Base-by-base conservation (phyloP, 371 early-diverging fungal genomes). In the Apophysomyces sp. region DNA sequence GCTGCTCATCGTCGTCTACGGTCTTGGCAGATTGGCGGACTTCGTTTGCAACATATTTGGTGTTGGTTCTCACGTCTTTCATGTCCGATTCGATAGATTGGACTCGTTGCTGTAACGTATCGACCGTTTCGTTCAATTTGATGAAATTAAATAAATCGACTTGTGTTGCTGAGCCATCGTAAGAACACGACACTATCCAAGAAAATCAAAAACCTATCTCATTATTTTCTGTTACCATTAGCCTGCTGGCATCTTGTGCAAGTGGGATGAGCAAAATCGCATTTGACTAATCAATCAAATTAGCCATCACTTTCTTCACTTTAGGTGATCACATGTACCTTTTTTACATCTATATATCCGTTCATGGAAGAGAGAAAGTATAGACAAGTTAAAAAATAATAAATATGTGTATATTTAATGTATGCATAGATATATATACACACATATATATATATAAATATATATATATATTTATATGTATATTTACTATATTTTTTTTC, bases 281-380 rank as follows among this genome's bases (percentile, higher is more conserved):
- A 81, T 54, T 81, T 81, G n/a, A 81, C 82, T 81, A 44, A 28
- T 21, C n/a, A n/a, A n/a, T n/a, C n/a, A n/a, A n/a, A n/a, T n/a
- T n/a, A n/a, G n/a, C n/a, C n/a, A n/a, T n/a, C n/a, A n/a, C n/a
- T n/a, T n/a, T n/a, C n/a, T n/a, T n/a, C n/a, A n/a, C n/a, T n/a
- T n/a, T n/a, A n/a, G n/a, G n/a, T 37, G 12, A 32, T 15, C 4
- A 18, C 28, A 26, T 53, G 62, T 70, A 74, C 78, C 78, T 71
- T 78, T 78, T 64, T 78, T 78, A 30, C 66, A 66, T 52, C 78
- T 78, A 65, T 59, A 54, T 54, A 6, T 4, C 26, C 31, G 11
- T 16, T 44, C 13, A 27, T 27, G 7, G 34, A 37, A 51, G 27
- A 44, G 16, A 21, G 26, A 26, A 29, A 27, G n/a, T n/a, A n/a